Conservation (phyloP, 805 yeast species). For the Zygotorulaspora chibaensis region DNA sequence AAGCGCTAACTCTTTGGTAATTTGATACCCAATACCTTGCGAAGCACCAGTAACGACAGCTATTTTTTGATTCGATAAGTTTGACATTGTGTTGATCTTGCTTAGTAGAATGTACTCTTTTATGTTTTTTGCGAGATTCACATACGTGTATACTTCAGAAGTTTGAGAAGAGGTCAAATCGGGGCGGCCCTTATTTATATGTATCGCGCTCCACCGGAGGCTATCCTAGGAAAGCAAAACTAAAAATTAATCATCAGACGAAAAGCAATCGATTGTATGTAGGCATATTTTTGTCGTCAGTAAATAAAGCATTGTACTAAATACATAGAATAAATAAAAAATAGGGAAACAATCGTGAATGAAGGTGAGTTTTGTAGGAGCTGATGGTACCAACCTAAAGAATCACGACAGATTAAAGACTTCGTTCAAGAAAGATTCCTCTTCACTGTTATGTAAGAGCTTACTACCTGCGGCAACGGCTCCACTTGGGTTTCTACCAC, state of each 20-base stretch:
- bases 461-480: conserved; percentile 98
- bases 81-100: not conserved
- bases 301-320: not conserved
- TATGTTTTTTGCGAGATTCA: too few relatives aligned
- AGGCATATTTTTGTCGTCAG: not conserved
- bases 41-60: conserved; percentile 61
- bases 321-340: conserved; percentile 2
- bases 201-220: too few relatives aligned
- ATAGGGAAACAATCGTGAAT: conserved; percentile 2
- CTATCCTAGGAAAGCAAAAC: too few relatives aligned
- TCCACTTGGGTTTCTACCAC: conserved; percentile 98
- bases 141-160: too few relatives aligned
- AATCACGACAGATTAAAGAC: conserved; percentile 44
- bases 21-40: conserved; percentile 52
- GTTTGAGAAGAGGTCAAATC: too few relatives aligned
- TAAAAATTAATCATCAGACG: too few relatives aligned
- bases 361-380: not conserved
- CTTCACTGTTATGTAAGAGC: conserved; percentile 82
- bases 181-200: too few relatives aligned
- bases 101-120: not conserved
- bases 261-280: not conserved
- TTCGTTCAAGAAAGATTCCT: conserved; percentile 76
- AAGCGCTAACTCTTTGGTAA: conserved; percentile 45
- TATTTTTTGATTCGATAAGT: conserved; percentile 26
- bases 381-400: not conserved